Percentiles rank a stretch among this genome's conserved stretches.
Evolutionary conservation across 805 yeast species (phyloP).

Genomic region (Candida ipomoeae): DNA sequence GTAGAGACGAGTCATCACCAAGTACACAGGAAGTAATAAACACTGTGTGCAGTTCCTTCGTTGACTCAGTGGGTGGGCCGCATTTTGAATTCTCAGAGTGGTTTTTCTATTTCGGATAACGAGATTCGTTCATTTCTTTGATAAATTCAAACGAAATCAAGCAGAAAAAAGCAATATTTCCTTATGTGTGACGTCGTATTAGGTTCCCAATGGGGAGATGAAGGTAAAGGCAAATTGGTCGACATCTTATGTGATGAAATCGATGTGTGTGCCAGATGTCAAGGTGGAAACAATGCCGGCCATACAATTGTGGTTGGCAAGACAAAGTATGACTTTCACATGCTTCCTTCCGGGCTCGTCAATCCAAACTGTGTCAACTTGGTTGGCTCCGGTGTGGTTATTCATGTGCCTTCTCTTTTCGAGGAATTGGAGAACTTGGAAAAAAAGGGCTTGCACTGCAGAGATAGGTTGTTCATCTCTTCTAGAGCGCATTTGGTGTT

Average conservation of each 20-base stretch:
- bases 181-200: constrained; percentile 84
- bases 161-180: not conserved
- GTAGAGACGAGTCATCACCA: not conserved
- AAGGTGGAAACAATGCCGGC: constrained; percentile 99
- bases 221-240: constrained; percentile 97
- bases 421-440: constrained; percentile 79
- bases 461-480: constrained; percentile 77
- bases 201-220: constrained; percentile 99
- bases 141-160: constrained; percentile 14
- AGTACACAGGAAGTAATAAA: not conserved
- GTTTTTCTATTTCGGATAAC: constrained; percentile 23
- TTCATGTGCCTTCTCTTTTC: constrained; percentile 91
- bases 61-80: constrained; percentile 4
- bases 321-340: constrained; percentile 93
- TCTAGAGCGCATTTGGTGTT: constrained; percentile 95
- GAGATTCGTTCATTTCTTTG: constrained; percentile 27
- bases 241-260: constrained; percentile 91
- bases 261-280: constrained; percentile 96
- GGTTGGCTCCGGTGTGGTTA: constrained; percentile 94
- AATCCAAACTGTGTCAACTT: constrained; percentile 87
- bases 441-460: constrained; percentile 72
- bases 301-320: constrained; percentile 94
- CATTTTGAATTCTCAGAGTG: constrained; percentile 4
- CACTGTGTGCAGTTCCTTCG: not conserved
- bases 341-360: constrained; percentile 97